Base-by-base conservation (phyloP, 2,329 filamentous ascomycete species). In the Chaetomium sp. region DNA sequence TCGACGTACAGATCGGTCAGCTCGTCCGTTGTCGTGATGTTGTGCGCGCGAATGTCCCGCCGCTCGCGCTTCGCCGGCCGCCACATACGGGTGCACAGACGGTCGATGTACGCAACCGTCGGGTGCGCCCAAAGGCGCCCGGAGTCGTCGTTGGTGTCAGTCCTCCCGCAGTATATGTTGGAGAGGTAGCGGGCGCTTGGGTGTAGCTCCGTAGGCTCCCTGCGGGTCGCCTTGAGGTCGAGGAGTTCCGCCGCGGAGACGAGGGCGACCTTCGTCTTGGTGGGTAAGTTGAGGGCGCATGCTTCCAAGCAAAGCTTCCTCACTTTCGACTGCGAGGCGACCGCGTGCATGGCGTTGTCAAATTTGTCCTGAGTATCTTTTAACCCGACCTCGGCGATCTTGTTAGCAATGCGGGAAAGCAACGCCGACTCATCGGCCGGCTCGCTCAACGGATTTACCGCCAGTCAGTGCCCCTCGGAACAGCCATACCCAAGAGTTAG, bases 51-150 rank as follows among this genome's bases (percentile, higher is more conserved):
- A 9, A 58, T n/a, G 6, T 50, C 9, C 42, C 35, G 13, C 10
- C 42, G 27, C 8, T 50, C 25, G 27, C 35, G 23, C 35, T 50
- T 50, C 10, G 16, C 7, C 2, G 57, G 57, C 8, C 42, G 57
- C 57, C 57, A 59, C 42, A 59, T 59, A 2, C 57, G 57, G 29
- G 4, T 33, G n/a, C 57, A 59, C 4, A 42, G 50, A 5, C 45
- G 42, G n/a, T 59, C 57, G n/a, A 59, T 59, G 57, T 50, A 42
- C 2, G 16, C 19, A n/a, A 25, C 19, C 9, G 56, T 49, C 3
- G 4, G 8, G 10, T 10, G 2, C 16, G 9, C 19, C 56, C 56
- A 58, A 7, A 3, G 16, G 4, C 56, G 56, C 8, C 5, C 2
- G 42, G 21, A 16, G 7, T 3, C 33, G 42, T 27, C 27, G 5